phyloP scores from a whole-genome alignment of 139 green algal genomes.

The Chlamydomonas sp. region DNA sequence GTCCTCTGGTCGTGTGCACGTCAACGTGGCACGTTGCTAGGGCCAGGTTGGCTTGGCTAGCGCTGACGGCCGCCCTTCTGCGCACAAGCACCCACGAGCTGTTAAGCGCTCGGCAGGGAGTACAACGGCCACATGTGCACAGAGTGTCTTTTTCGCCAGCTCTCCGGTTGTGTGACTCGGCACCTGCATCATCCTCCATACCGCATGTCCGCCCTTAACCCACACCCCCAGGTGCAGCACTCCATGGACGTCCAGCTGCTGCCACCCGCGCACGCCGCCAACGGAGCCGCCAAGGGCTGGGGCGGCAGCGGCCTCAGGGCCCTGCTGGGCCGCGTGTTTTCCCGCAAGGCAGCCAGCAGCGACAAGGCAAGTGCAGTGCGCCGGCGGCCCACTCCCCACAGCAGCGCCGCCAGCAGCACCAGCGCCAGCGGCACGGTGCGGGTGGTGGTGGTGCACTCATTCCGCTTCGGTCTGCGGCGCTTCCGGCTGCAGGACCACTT shows the following conservation, averaged over 20 bases:
- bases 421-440: neutral
- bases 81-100: too few relatives aligned
- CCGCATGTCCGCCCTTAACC: neutral
- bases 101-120: too few relatives aligned
- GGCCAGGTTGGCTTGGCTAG: too few relatives aligned
- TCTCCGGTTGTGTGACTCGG: too few relatives aligned
- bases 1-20: too few relatives aligned
- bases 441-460: neutral
- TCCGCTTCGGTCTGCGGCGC: constrained; percentile 10
- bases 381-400: neutral
- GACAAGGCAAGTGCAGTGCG: neutral
- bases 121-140: too few relatives aligned
- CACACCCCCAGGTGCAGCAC: neutral
- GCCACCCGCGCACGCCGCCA: neutral
- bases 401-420: neutral
- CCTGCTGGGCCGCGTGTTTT: constrained; percentile 12
- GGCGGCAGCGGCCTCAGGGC: neutral
- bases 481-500: constrained; percentile 27
- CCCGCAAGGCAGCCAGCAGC: neutral
- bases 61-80: too few relatives aligned
- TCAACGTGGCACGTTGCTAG: too few relatives aligned
- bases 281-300: neutral
- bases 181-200: neutral
- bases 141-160: too few relatives aligned
- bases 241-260: constrained; percentile 1